Evolutionary conservation across 768 basidiomycete species (phyloP).

Genomic region (Lactifluus rugatus): DNA sequence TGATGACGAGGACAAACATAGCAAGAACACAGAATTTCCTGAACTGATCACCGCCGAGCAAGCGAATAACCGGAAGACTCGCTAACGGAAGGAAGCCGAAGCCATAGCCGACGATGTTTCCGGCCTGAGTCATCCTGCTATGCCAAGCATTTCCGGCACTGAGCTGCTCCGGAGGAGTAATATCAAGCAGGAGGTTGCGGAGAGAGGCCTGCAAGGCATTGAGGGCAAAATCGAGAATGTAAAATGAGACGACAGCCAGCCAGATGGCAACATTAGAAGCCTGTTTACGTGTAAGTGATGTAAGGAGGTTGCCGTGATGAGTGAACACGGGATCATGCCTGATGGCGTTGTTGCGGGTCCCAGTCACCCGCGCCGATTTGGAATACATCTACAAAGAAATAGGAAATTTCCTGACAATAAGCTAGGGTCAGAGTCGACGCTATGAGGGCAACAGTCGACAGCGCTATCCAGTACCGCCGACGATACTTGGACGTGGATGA

Average conservation of each 20-base stretch:
- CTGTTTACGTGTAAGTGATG: slow-evolving; percentile 29
- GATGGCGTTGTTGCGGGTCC: slow-evolving; percentile 63
- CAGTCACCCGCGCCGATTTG: slow-evolving; percentile 74
- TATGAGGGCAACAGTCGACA: slow-evolving; percentile 75
- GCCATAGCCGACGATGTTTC: slow-evolving; percentile 90
- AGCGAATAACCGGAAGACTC: slow-evolving; percentile 61
- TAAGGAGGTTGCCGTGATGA: slow-evolving; percentile 6
- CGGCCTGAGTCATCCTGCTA: slow-evolving; percentile 91
- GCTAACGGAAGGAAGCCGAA: slow-evolving; percentile 89
- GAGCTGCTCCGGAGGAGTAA: slow-evolving; percentile 81
- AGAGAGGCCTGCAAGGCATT: slow-evolving; percentile 92
- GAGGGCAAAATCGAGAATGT: slow-evolving; percentile 91
- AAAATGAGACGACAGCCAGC: slow-evolving; percentile 85
- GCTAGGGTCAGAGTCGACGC: slow-evolving; percentile 72
- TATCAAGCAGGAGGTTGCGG: slow-evolving; percentile 86
- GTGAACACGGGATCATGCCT: slow-evolving; percentile 31
- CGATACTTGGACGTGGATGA: slow-evolving; percentile 85
- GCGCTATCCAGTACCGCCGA: slow-evolving; percentile 84
- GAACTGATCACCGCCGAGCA: slow-evolving; percentile 88
- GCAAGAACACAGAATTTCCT: slow-evolving; percentile 90
- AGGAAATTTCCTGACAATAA: slow-evolving; percentile 68
- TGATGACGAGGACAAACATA: slow-evolving; percentile 64
- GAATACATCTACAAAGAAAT: slow-evolving; percentile 66
- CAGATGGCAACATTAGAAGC: slow-evolving; percentile 64
- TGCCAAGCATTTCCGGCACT: slow-evolving; percentile 98